A percentile compares a stretch with the other conserved stretches of the same genome.
Conservation (phyloP, 1,284 basidiomycete genomes). For the Acaromyces ingoldii region DNA sequence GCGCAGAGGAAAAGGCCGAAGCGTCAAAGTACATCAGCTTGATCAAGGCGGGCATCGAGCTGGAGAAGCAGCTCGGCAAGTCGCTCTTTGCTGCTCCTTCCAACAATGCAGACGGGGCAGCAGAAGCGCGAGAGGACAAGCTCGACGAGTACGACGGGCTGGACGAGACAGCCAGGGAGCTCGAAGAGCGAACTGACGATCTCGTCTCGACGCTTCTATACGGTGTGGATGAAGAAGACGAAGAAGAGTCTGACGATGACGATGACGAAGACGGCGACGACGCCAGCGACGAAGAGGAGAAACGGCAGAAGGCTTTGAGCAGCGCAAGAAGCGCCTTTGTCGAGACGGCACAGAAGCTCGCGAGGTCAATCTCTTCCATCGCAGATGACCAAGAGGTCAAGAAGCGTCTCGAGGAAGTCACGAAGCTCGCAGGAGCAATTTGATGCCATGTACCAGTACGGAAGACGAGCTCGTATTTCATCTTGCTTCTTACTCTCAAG, state of each 20-base stretch:
- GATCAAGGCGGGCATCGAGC: background rate
- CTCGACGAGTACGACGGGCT: background rate
- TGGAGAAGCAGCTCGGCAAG: background rate
- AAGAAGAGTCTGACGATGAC: background rate
- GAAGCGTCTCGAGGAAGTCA: no score
- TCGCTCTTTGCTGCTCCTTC: no score
- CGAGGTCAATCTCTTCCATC: no score
- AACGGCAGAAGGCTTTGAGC: no score
- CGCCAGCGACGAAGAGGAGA: conserved; percentile 9
- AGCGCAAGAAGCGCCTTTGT: no score
- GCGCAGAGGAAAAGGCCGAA: background rate
- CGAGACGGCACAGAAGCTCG: no score
- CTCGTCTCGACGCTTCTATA: background rate
- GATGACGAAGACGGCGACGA: conserved; percentile 15
- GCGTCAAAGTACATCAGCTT: background rate
- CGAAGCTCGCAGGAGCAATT: no score
- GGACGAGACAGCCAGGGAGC: background rate
- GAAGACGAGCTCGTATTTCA: no score
- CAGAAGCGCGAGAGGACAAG: background rate
- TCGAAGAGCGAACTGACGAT: background rate
- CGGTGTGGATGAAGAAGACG: background rate
- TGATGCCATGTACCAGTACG: no score
- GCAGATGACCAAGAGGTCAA: no score
- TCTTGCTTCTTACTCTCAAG: no score
- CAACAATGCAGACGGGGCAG: background rate